A percentile compares a stretch with the other conserved stretches of the same genome.
These are phyloP conservation scores for Avena sativa DNA, from an alignment of 176 grass and related monocot genomes.

Conservation along the genomic window DNA sequence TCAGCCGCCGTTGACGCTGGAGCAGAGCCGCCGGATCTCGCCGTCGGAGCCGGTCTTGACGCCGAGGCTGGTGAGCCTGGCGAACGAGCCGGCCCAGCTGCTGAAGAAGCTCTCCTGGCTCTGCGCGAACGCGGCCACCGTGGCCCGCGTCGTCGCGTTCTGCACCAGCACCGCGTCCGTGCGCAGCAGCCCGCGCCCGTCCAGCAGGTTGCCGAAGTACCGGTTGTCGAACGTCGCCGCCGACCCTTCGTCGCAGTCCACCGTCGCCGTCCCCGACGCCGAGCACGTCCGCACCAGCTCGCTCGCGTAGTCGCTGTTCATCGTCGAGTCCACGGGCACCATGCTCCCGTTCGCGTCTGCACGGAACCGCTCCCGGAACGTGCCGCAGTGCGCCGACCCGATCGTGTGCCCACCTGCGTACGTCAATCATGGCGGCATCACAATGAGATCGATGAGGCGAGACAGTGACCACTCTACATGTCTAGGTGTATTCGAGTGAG, in stretches of 20 bases:
- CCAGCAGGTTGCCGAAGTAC: slow-evolving; percentile 81
- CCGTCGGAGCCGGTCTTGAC: slow-evolving; percentile 77
- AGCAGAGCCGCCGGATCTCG: slow-evolving; percentile 74
- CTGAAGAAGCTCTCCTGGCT: slow-evolving; percentile 75
- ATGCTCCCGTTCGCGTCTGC: slow-evolving; percentile 65
- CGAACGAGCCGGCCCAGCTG: slow-evolving; percentile 78
- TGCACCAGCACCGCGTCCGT: slow-evolving; percentile 78
- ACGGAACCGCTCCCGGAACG: slow-evolving; percentile 85
- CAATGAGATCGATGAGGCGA: background rate
- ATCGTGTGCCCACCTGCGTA: slow-evolving; percentile 83
- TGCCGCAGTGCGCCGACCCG: slow-evolving; percentile 83
- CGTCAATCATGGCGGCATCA: background rate
- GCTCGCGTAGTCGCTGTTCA: slow-evolving; percentile 74
- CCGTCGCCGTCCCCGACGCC: slow-evolving; percentile 35
- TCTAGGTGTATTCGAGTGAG: background rate
- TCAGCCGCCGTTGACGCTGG: slow-evolving; percentile 63
- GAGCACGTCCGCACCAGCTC: slow-evolving; percentile 68
- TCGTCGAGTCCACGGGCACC: slow-evolving; percentile 62
- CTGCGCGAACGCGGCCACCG: slow-evolving; percentile 63
- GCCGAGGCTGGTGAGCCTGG: slow-evolving; percentile 62
- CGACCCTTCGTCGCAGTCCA: slow-evolving; percentile 75
- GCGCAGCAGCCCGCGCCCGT: slow-evolving; percentile 68
- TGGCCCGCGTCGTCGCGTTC: slow-evolving; percentile 61
- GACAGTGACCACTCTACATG: background rate
- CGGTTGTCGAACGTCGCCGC: slow-evolving; percentile 76